Conservation (phyloP, 2,329 filamentous ascomycete species). For the Aspergillus eucalypticola region DNA sequence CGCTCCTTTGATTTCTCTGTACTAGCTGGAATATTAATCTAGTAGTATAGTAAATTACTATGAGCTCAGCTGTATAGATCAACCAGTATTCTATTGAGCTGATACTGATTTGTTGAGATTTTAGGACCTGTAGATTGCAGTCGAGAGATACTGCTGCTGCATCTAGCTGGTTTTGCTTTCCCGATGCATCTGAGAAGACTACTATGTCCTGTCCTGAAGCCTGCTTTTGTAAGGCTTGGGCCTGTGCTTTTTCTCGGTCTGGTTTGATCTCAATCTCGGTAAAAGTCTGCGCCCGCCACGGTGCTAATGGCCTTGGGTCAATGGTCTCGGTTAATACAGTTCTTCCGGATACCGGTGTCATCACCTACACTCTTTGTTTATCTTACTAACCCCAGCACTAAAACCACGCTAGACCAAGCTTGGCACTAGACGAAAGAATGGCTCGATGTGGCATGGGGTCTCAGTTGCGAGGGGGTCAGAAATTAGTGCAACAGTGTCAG, state of each 20-base stretch:
- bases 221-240: not conserved
- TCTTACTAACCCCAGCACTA: too few species aligned
- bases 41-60: slow-evolving; percentile 17
- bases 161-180: slow-evolving; percentile 16
- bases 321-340: too few species aligned
- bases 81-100: slow-evolving; percentile 16
- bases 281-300: slow-evolving; percentile 24
- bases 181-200: slow-evolving; percentile 22
- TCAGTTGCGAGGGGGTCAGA: too few species aligned
- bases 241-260: slow-evolving; percentile 20
- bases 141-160: slow-evolving; percentile 11
- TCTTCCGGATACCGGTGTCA: too few species aligned
- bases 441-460: too few species aligned
- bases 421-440: too few species aligned
- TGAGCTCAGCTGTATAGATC: slow-evolving; percentile 17
- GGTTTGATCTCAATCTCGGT: slow-evolving; percentile 24
- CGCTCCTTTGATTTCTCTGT: too few species aligned
- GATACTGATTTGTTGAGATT: slow-evolving; percentile 13
- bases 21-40: slow-evolving; percentile 1
- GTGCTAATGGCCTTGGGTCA: slow-evolving; percentile 20
- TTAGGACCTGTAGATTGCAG: slow-evolving; percentile 7
- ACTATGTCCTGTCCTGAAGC: slow-evolving; percentile 14
- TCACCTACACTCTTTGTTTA: too few species aligned
- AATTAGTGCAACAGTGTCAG: too few species aligned
- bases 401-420: too few species aligned